These are phyloP conservation scores for Kwoniella sp. DNA, from an alignment of 768 basidiomycete genomes.

Conservation along the genomic window DNA sequence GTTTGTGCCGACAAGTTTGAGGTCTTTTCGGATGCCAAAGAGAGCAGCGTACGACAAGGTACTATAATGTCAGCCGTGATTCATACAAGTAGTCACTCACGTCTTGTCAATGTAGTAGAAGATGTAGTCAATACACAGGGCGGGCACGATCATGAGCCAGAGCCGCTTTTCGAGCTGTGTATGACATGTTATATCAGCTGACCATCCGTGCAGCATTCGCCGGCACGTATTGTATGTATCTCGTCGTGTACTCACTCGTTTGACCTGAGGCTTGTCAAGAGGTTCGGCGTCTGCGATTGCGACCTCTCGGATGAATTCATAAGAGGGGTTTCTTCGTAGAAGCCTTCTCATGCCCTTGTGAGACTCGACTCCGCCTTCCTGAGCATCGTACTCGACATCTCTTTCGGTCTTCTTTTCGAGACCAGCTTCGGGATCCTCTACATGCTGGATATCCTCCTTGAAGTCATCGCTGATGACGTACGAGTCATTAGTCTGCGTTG, in stretches of 20 bases:
- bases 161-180: conserved; percentile 13
- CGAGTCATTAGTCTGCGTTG: not conserved
- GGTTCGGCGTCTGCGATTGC: conserved; percentile 1
- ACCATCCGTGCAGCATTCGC: no score
- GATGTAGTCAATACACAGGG: conserved; percentile 16
- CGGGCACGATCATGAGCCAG: conserved; percentile 15
- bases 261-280: conserved; percentile 11
- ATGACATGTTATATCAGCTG: no score
- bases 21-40: conserved; percentile 51
- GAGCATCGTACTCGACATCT: conserved; percentile 7
- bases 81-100: not conserved
- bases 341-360: conserved; percentile 3
- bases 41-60: conserved; percentile 31
- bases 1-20: conserved; percentile 51
- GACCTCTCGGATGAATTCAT: conserved; percentile 19
- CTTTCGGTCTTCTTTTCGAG: not conserved
- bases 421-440: conserved; percentile 3
- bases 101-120: conserved; percentile 16
- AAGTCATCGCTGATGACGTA: not conserved
- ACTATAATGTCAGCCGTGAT: conserved; percentile 1
- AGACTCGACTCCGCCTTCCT: not conserved
- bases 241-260: conserved; percentile 1
- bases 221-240: no score
- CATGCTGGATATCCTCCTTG: conserved; percentile 17
- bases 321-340: conserved; percentile 8